Evolutionary conservation across 164 flowering plant genomes (phyloP), one percentile per base, ranked within the genome.

Genomic region (Litsea cubeba): DNA sequence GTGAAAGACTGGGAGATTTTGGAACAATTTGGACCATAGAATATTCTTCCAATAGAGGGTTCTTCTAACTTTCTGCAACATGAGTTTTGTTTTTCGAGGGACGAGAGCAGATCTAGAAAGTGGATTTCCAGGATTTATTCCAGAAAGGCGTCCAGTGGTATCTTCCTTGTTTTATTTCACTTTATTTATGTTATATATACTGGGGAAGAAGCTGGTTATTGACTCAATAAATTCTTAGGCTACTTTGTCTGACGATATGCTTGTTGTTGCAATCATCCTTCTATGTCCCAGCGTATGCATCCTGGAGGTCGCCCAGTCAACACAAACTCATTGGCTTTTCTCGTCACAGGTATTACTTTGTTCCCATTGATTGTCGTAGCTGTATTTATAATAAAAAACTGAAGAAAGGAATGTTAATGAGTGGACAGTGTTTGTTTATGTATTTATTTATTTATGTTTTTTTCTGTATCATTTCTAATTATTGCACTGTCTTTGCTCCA

Each of bases 41-140:
- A 28, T 30, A 54, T 54, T 54, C 15, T 28, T 15, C 4, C 50
- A 66, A 17, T 32, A 66, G 63, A 57, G 57, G 24, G 5, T 49
- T 73, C 49, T 60, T 69, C 49, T 12, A 20, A 69, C 18, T 71
- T 62, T 67, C 63, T 51, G 77, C 79, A 78, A 60, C 71, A 92
- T 92, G 97, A 90, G 95, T 80, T 92, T 85, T 79, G 91, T 85
- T 72, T 92, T 89, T 62, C 88, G 95, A 70, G 95, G 95, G 75
- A 76, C 84, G 25, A 82, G 95, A 83, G 86, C 84, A 69, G 95
- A 93, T 79, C 79, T 89, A 71, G 98, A 93, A 80, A 83, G 74
- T 80, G 94, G 94, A 8, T 87, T 90, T 75, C 81, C 94, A 6
- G 95, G 87, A 68, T 82, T 85, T 78, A 74, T 90, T 64, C 97